Conservation (phyloP, 495 filamentous ascomycete genomes). For the Entonaema liquescens region DNA sequence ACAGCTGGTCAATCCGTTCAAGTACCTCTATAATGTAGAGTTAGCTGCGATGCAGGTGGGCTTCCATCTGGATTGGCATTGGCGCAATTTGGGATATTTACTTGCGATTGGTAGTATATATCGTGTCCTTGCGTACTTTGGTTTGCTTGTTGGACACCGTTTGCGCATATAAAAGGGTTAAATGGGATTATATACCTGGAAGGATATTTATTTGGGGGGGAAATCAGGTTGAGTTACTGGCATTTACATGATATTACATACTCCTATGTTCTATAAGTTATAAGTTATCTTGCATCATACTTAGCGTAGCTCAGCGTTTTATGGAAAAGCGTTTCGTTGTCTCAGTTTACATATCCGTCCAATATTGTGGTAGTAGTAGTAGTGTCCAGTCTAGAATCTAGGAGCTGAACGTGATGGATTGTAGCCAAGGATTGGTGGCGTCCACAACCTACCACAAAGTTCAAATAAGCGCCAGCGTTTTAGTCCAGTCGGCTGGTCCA, state of each 20-base stretch:
- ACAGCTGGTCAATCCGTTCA: slow-evolving; percentile 55
- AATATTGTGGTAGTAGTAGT: background rate
- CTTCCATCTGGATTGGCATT: slow-evolving; percentile 51
- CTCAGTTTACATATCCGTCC: background rate
- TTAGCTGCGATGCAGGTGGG: slow-evolving; percentile 48
- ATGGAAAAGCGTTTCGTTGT: background rate
- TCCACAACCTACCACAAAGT: background rate
- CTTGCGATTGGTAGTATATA: slow-evolving; percentile 52
- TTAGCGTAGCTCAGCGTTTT: background rate
- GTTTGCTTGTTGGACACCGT: slow-evolving; percentile 44
- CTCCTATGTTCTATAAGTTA: background rate
- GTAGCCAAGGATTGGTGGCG: background rate
- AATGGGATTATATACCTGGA: background rate
- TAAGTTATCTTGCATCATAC: background rate
- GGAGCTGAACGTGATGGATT: slow-evolving; percentile 6
- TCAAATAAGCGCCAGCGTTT: slow-evolving; percentile 4
- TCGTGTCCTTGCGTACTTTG: slow-evolving; percentile 53
- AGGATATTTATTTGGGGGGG: background rate
- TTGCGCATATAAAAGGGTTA: slow-evolving; percentile 27
- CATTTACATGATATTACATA: background rate
- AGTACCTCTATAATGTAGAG: slow-evolving; percentile 57
- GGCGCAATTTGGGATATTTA: slow-evolving; percentile 51
- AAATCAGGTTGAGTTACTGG: background rate
- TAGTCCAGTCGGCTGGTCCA: background rate
- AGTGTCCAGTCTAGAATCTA: background rate